phyloP scores from a whole-genome alignment of 139 green algal species.

The Medakamo hakoo region DNA sequence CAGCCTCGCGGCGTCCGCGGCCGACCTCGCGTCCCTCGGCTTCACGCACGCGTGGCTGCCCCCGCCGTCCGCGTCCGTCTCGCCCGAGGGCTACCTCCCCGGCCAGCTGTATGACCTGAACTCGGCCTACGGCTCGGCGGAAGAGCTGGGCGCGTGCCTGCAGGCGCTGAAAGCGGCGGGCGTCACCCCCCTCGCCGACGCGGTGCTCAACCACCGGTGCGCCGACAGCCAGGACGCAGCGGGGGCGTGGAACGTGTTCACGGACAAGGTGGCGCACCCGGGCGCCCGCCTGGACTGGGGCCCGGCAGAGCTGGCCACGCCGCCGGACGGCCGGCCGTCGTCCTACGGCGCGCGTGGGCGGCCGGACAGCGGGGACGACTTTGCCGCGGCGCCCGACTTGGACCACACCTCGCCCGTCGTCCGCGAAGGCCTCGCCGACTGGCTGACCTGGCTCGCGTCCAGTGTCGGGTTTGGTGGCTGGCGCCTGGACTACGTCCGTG shows the following conservation, averaged over 20 bases:
- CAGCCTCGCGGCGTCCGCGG: too few relatives aligned
- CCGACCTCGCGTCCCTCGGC: too few relatives aligned
- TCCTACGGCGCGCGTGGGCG: slow-evolving; percentile 48
- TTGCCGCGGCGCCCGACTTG: slow-evolving; percentile 36
- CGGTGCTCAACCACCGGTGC: slow-evolving; percentile 86
- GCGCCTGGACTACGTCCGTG: slow-evolving; percentile 52
- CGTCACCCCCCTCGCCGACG: slow-evolving; percentile 72
- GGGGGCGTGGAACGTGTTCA: slow-evolving; percentile 52
- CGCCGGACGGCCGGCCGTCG: slow-evolving; percentile 54
- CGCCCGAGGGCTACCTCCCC: slow-evolving; percentile 65
- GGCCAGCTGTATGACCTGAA: slow-evolving; percentile 65
- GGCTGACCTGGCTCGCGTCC: slow-evolving; percentile 47
- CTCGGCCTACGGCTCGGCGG: slow-evolving; percentile 42
- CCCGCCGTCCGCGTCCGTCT: slow-evolving; percentile 57
- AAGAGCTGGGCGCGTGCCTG: slow-evolving; percentile 50
- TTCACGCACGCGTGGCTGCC: slow-evolving; percentile 75
- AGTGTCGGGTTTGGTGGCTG: slow-evolving; percentile 44
- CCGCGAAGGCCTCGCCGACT: slow-evolving; percentile 45
- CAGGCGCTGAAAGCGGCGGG: slow-evolving; percentile 28
- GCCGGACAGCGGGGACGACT: slow-evolving; percentile 56
- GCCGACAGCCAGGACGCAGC: slow-evolving; percentile 40
- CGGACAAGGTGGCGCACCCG: slow-evolving; percentile 22
- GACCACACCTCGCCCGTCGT: slow-evolving; percentile 71
- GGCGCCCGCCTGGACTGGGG: slow-evolving; percentile 55
- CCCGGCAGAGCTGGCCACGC: not conserved